Percentiles rank a stretch among this genome's conserved stretches.
phyloP scores from a whole-genome alignment of 352 stramenopile genomes.

The Plasmopara halstedii region DNA sequence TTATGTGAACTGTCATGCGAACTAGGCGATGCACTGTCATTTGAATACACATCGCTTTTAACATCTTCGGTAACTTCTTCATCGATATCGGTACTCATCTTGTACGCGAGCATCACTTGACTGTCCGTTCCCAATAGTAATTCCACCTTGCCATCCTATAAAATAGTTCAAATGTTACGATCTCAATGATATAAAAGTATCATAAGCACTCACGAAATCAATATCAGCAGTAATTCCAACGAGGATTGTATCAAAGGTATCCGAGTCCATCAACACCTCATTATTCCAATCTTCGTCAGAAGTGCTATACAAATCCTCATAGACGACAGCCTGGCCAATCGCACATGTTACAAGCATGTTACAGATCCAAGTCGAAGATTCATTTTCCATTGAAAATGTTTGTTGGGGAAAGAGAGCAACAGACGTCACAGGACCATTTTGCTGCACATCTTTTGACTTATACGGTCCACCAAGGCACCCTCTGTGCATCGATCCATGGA shows the following conservation, averaged over 20 bases:
- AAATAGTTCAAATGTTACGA: background rate
- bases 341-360: constrained; percentile 58
- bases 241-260: constrained; percentile 63
- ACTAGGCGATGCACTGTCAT: constrained; percentile 4
- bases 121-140: constrained; percentile 57
- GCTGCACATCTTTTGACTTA: constrained; percentile 36
- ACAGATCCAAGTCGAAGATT: constrained; percentile 17
- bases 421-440: constrained; percentile 55
- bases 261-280: constrained; percentile 33
- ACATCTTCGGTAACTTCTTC: background rate
- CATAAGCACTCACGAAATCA: constrained; percentile 35
- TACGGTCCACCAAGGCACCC: constrained; percentile 38
- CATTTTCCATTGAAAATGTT: background rate
- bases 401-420: constrained; percentile 42
- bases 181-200: background rate
- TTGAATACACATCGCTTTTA: constrained; percentile 2
- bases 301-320: constrained; percentile 38
- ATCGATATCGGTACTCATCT: constrained; percentile 8
- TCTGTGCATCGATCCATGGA: constrained; percentile 27
- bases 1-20: constrained; percentile 18
- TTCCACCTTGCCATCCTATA: constrained; percentile 50
- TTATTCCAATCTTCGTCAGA: constrained; percentile 5
- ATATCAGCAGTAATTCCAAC: constrained; percentile 41
- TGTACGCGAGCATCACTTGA: constrained; percentile 51
- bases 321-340: constrained; percentile 50